Evolutionary conservation across 768 basidiomycete species (phyloP), one percentile per base, ranked within the genome.

Genomic region (Chalciporus pseudorubinellus): DNA sequence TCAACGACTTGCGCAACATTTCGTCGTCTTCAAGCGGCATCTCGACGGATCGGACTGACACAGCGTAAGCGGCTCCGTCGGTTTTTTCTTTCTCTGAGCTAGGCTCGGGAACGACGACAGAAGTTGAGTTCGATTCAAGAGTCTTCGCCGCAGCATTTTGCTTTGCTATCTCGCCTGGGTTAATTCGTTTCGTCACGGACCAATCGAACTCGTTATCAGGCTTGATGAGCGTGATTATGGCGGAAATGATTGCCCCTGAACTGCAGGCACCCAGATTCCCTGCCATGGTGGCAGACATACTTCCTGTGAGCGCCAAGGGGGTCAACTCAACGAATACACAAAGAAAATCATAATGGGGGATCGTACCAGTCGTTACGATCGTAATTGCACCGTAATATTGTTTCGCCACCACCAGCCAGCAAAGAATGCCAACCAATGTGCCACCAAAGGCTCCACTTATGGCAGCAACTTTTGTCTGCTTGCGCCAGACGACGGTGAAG

Each of bases 401-500:
- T 18, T 58, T 52, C 14, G 57, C 57, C 28, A 58, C 57, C 19
- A 77, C 63, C 68, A 78, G 73, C 77, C 77, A 78, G 11, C 75
- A 74, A 1, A 72, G 53, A 68, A 78, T 76, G 40, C 75, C 76
- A 7, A 72, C 58, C 1, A 71, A 59, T 14, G 73, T 72, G 6
- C 76, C 77, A n/a, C 66, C 60, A 43, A 77, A 59, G 16, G 74
- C 66, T 1, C 77, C 77, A 24, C 59, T 45, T 41, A 75, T 64
- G 3, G 77, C 72, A 29, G 68, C 75, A 3, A 66, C 64, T 16
- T 63, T 58, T 1, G 73, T 72, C 20, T 77, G 64, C 56, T 76
- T 75, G 29, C 70, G 70, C 57, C 57, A 58, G n/a, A 58, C 46
- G 11, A 58, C 57, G 14, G 36, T 58, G 22, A 58, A 58, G 24